These are phyloP conservation scores for Verticillium klebahnii DNA, from an alignment of 2,329 filamentous ascomycete species.

Conservation along the genomic window DNA sequence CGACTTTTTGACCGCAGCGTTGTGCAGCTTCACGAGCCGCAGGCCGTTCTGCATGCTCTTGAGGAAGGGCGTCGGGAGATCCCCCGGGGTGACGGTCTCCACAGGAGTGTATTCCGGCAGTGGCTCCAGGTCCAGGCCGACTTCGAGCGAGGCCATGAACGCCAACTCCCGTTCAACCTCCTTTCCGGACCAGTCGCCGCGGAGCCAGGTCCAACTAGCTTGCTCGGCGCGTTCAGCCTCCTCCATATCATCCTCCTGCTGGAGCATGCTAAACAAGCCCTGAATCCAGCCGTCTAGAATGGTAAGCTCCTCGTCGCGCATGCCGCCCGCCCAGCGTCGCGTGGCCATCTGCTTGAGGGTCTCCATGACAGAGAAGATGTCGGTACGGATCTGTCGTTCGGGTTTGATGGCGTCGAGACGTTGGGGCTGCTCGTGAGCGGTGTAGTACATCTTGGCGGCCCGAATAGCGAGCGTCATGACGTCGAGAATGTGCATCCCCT, in stretches of 20 bases:
- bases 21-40: constrained; percentile 81
- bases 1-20: constrained; percentile 79
- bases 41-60: constrained; percentile 71
- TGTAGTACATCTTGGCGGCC: constrained; percentile 95
- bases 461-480: constrained; percentile 93
- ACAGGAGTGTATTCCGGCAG: constrained; percentile 65
- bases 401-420: constrained; percentile 81
- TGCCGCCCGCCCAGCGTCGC: constrained; percentile 78
- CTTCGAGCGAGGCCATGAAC: constrained; percentile 74
- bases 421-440: constrained; percentile 81
- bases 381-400: constrained; percentile 78
- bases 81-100: constrained; percentile 24
- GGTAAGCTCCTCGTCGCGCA: constrained; percentile 72
- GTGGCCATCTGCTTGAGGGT: constrained; percentile 88
- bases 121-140: constrained; percentile 46
- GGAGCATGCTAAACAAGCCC: constrained; percentile 71
- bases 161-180: constrained; percentile 76
- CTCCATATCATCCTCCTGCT: constrained; percentile 73
- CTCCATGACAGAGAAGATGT: constrained; percentile 83
- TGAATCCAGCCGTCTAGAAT: constrained; percentile 75
- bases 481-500: constrained; percentile 89
- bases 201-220: constrained; percentile 74
- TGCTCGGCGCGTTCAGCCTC: constrained; percentile 66
- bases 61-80: constrained; percentile 70
- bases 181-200: constrained; percentile 68